Conservation (phyloP, 768 basidiomycete species). For the Paxillus rubicundulus region DNA sequence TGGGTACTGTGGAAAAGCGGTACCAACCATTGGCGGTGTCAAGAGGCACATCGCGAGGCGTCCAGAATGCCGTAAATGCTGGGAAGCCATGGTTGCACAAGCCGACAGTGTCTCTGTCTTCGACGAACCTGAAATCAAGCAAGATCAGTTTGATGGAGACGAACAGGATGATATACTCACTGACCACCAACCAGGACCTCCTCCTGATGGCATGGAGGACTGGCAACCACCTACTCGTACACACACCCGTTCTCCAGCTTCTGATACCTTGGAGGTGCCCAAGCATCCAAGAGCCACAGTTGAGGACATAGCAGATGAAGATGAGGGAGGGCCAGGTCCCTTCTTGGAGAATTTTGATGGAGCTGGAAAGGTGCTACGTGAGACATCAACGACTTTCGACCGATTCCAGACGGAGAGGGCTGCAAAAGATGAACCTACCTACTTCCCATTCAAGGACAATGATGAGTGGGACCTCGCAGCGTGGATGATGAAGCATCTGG, state of each 20-base stretch:
- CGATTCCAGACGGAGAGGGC: background rate
- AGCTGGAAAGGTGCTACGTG: background rate
- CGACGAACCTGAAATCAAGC: background rate
- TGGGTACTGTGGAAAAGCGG: background rate
- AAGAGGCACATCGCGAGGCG: slow-evolving; percentile 1
- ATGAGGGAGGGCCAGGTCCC: background rate
- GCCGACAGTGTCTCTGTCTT: background rate
- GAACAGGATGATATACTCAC: background rate
- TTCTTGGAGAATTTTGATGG: background rate
- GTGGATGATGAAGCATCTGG: slow-evolving; percentile 30
- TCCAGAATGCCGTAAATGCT: background rate
- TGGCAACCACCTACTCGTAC: slow-evolving; percentile 27
- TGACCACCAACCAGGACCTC: slow-evolving; percentile 13
- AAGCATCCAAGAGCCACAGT: background rate
- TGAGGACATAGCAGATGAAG: background rate
- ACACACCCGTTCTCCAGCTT: background rate
- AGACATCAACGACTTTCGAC: background rate
- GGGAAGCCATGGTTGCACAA: background rate
- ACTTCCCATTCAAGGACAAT: slow-evolving; percentile 26
- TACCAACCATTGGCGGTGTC: background rate
- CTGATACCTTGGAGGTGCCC: background rate
- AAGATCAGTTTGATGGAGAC: background rate
- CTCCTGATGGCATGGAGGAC: slow-evolving; percentile 19
- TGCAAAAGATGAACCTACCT: background rate
- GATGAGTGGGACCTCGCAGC: slow-evolving; percentile 36